Evolutionary conservation across 2,329 filamentous ascomycete species (phyloP), one percentile per base, ranked within the genome.

Genomic region (Penicillium polonicum): DNA sequence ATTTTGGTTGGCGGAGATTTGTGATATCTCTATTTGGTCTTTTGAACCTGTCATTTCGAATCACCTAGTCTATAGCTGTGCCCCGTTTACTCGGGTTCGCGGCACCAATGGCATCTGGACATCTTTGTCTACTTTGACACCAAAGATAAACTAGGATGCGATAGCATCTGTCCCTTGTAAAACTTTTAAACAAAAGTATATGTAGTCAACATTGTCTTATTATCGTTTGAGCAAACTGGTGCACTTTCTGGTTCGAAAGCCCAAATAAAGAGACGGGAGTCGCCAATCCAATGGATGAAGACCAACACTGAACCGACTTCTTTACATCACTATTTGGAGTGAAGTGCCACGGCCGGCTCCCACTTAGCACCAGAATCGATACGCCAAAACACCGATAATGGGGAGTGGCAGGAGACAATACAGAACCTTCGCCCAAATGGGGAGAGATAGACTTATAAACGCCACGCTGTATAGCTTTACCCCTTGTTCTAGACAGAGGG

Each of bases 31-130:
- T 55, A 19, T 62, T 31, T 58, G 49, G 35, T 54, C 49, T 52
- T 51, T 48, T 43, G 45, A 45, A 38, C 54, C 33, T 36, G 29
- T 48, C 49, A 52, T 50, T 57, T 55, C 44, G 36, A 49, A 49
- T 49, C 52, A 25, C 45, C 33, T 49, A 43, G 58, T 58, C 23
- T 60, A 51, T 29, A 44, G 41, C 56, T 36, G 55, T 65, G 65
- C 49, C 65, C 65, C 65, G 65, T 67, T 67, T 54, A 53, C 60
- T 67, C 65, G 65, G 65, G 63, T 59, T 46, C 57, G 58, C 55
- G 52, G 62, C 49, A 27, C 58, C 58, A 57, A 61, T 58, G 59
- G 42, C 57, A 60, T 59, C 59, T 60, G 51, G 54, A 43, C 57
- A 55, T 48, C 60, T 59, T 59, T 57, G 58, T 58, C 58, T 55